A percentile compares a stretch with the other conserved stretches of the same genome.
phyloP scores from a whole-genome alignment of 345 rosid genomes.

The Angophora floribunda region DNA sequence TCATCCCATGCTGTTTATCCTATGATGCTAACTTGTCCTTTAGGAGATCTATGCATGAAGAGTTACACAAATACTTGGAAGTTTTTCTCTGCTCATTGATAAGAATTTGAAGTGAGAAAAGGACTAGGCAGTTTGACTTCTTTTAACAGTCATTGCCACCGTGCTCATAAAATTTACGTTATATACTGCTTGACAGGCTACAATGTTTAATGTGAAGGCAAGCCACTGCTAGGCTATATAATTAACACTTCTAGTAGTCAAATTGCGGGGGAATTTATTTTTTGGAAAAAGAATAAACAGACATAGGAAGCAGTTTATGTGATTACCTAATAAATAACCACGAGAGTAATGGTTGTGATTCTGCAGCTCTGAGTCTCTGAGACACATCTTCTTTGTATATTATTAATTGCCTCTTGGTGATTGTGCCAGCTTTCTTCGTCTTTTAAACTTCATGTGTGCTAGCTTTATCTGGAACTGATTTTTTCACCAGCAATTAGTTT shows the following conservation, averaged over 20 bases:
- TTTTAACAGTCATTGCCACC: background rate
- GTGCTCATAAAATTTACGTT: background rate
- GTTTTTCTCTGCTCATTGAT: background rate
- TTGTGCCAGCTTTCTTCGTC: background rate
- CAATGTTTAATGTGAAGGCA: background rate
- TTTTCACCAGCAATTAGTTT: background rate
- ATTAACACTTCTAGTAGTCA: background rate
- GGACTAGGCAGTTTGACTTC: background rate
- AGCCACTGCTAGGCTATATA: background rate
- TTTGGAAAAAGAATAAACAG: background rate
- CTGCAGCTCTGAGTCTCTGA: background rate
- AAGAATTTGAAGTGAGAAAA: background rate
- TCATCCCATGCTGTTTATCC: background rate
- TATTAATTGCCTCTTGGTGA: background rate
- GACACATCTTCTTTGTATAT: background rate
- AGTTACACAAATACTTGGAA: background rate
- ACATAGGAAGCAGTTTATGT: background rate
- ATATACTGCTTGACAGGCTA: background rate
- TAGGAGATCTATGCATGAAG: background rate
- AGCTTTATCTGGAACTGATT: background rate
- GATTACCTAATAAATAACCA: background rate
- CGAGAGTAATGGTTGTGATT: background rate
- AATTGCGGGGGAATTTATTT: background rate
- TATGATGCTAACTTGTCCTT: background rate
- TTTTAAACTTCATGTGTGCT: background rate